phyloP scores from a whole-genome alignment of 495 filamentous ascomycete species.

The Tuber borchii region DNA sequence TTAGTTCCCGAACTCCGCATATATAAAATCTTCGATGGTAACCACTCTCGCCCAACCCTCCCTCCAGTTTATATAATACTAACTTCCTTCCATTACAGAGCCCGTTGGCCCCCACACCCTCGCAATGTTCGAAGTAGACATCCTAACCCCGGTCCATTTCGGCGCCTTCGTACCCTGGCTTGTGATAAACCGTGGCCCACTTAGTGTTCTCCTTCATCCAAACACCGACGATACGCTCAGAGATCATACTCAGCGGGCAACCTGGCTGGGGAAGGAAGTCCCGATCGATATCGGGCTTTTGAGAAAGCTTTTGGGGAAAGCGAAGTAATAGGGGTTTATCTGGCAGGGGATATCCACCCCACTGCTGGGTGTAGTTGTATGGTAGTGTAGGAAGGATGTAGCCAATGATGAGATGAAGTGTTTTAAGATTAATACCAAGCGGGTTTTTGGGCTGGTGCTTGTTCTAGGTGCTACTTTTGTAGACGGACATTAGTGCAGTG shows the following conservation, averaged over 20 bases:
- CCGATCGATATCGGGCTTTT: constrained; percentile 63
- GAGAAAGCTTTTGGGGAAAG: constrained; percentile 38
- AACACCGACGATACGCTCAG: constrained; percentile 56
- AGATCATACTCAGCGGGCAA: constrained; percentile 72
- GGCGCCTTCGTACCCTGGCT: constrained; percentile 80
- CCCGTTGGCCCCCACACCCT: constrained; percentile 77
- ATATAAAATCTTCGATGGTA: constrained; percentile 64
- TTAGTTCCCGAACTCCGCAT: constrained; percentile 78
- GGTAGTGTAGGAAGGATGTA: too few species aligned
- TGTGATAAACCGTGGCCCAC: constrained; percentile 70
- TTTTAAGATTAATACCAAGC: too few species aligned
- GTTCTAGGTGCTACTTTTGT: too few species aligned
- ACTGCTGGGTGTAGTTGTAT: not conserved
- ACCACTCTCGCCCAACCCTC: not conserved
- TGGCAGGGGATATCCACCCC: too few species aligned
- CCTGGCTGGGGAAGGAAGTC: constrained; percentile 73
- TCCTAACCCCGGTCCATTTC: constrained; percentile 79
- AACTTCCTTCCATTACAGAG: constrained; percentile 13
- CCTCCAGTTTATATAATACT: not conserved
- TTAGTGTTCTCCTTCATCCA: constrained; percentile 74
- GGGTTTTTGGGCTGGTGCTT: too few species aligned
- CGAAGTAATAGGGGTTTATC: not conserved
- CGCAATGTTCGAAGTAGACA: constrained; percentile 87
- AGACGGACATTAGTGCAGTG: too few species aligned
- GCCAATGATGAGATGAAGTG: too few species aligned